Percentiles rank a stretch among this genome's conserved stretches.
phyloP scores from a whole-genome alignment of 2,329 filamentous ascomycete species.

The Verticillium tricorpus region DNA sequence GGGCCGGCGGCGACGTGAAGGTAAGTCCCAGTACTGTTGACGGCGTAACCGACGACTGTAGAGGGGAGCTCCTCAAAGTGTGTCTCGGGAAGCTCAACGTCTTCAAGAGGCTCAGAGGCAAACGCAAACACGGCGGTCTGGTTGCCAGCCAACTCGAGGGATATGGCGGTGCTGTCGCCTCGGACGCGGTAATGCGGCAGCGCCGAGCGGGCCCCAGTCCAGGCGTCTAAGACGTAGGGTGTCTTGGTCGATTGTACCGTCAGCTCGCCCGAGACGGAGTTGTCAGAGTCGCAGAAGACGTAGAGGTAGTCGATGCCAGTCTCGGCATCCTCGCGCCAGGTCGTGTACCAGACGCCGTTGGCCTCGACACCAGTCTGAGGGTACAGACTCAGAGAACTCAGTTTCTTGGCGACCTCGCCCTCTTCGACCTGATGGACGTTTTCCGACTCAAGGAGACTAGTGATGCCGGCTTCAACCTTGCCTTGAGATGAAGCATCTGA shows the following conservation, averaged over 20 bases:
- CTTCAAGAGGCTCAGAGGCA: background rate
- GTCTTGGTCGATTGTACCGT: background rate
- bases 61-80: background rate
- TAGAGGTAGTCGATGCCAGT: conserved; percentile 1
- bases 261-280: background rate
- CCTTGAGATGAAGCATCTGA: background rate
- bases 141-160: conserved; percentile 4
- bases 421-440: conserved; percentile 4
- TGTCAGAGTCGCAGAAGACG: background rate
- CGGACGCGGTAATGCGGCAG: background rate
- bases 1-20: background rate
- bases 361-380: conserved; percentile 1
- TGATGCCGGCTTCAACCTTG: background rate
- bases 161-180: background rate
- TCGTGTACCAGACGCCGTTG: conserved; percentile 4
- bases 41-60: background rate
- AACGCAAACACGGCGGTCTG: conserved; percentile 7
- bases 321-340: conserved; percentile 4
- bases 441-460: background rate
- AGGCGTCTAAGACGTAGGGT: conserved; percentile 5
- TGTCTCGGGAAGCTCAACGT: background rate
- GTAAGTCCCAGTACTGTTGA: background rate
- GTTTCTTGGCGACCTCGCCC: background rate
- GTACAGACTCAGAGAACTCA: background rate
- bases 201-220: conserved; percentile 3